Percentiles rank a stretch among this genome's conserved stretches.
These are phyloP conservation scores for Camellia oleifera DNA, from an alignment of 179 eudicot species.

Conservation along the genomic window DNA sequence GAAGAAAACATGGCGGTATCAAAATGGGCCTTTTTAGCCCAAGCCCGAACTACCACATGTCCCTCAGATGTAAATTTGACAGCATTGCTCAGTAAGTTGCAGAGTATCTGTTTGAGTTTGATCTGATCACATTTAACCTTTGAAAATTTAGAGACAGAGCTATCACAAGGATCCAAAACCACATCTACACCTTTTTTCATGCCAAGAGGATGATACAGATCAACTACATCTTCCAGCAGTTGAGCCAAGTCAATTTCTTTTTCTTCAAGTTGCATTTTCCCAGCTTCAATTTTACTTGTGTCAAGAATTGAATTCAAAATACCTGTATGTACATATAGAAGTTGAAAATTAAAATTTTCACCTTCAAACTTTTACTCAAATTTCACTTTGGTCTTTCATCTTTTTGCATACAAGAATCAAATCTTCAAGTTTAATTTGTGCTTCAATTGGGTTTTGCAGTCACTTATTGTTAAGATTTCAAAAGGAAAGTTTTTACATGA, in stretches of 20 bases:
- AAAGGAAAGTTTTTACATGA: no score
- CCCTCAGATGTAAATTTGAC: conserved; percentile 81
- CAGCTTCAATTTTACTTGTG: conserved; percentile 78
- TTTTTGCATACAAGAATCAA: no score
- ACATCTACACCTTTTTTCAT: conserved; percentile 74
- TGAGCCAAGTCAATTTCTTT: conserved; percentile 52
- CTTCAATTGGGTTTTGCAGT: no score
- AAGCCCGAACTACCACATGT: conserved; percentile 56
- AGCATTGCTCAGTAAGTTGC: conserved; percentile 77
- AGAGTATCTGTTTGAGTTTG: conserved; percentile 71
- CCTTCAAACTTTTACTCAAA: no score
- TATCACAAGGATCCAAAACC: conserved; percentile 69
- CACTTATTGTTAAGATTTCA: no score
- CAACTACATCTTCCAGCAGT: conserved; percentile 69
- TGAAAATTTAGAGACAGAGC: conserved; percentile 40
- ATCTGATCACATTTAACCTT: conserved; percentile 67
- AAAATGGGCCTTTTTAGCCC: conserved; percentile 53
- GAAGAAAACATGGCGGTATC: conserved; percentile 43
- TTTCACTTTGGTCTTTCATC: no score
- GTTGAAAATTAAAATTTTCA: no score
- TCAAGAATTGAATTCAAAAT: conserved; percentile 74
- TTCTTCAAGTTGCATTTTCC: conserved; percentile 69
- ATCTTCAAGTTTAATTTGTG: no score
- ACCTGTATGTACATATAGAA: conserved; percentile 23
- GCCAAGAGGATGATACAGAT: conserved; percentile 61